A percentile compares a stretch with the other conserved stretches of the same genome.
phyloP scores from a whole-genome alignment of 495 filamentous ascomycete species.

The Ramalina intermedia region DNA sequence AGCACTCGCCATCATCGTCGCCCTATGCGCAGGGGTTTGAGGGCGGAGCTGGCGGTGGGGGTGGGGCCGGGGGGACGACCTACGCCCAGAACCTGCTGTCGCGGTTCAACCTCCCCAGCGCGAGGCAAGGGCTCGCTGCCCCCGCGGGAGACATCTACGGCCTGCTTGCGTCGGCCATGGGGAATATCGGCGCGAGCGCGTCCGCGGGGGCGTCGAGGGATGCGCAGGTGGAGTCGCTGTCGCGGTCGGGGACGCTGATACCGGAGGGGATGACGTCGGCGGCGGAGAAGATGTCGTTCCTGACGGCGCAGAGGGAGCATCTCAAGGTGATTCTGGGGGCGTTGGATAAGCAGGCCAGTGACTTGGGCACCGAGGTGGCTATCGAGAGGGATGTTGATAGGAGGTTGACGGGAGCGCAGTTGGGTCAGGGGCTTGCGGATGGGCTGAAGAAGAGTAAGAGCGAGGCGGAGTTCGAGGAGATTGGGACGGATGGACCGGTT shows the following conservation, averaged over 20 bases:
- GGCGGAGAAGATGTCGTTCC: conserved; percentile 52
- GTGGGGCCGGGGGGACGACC: conserved; percentile 29
- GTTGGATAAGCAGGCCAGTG: conserved; percentile 56
- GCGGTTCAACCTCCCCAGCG: conserved; percentile 65
- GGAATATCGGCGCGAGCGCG: conserved; percentile 22
- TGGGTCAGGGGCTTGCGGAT: conserved; percentile 32
- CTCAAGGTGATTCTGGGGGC: conserved; percentile 56
- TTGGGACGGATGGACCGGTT: conserved; percentile 37
- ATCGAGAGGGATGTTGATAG: conserved; percentile 26
- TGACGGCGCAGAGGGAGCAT: conserved; percentile 58
- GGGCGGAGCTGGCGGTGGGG: conserved; percentile 1
- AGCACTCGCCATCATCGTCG: conserved; percentile 28
- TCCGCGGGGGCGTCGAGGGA: conserved; percentile 31
- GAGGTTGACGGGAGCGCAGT: conserved; percentile 28
- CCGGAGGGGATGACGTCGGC: conserved; percentile 47
- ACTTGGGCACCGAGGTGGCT: conserved; percentile 22
- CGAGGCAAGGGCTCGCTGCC: conserved; percentile 24
- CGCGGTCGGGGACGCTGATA: conserved; percentile 47
- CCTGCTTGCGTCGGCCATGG: conserved; percentile 57
- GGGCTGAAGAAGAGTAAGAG: conserved; percentile 54
- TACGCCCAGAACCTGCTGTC: conserved; percentile 74
- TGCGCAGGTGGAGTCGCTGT: conserved; percentile 36
- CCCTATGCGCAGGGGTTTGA: conserved; percentile 34
- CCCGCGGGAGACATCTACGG: conserved; percentile 54
- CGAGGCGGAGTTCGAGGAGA: conserved; percentile 69